Conservation (phyloP, 371 early-diverging fungal genomes). For the Choanephora cucurbitarum region DNA sequence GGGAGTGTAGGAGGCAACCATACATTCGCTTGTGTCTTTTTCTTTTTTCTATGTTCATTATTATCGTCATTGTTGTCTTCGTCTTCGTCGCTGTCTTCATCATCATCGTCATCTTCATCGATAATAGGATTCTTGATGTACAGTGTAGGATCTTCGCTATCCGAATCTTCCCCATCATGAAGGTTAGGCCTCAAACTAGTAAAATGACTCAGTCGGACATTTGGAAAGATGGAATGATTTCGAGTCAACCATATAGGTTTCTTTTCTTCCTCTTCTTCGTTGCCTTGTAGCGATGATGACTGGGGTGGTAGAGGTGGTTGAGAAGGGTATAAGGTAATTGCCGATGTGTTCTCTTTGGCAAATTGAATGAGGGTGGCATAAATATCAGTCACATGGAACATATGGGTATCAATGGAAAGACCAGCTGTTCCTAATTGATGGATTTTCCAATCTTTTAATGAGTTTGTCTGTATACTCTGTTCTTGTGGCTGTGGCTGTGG, state of each 20-base stretch:
- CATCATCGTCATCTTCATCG: slow-evolving; percentile 1
- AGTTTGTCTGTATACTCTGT: slow-evolving; percentile 20
- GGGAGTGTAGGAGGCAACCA: slow-evolving; percentile 11
- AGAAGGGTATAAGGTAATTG: slow-evolving; percentile 21
- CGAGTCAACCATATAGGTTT: slow-evolving; percentile 36
- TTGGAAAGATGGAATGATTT: slow-evolving; percentile 42
- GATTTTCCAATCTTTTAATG: slow-evolving; percentile 28
- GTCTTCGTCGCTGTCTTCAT: slow-evolving; percentile 9
- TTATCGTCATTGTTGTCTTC: slow-evolving; percentile 6
- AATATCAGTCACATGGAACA: slow-evolving; percentile 42
- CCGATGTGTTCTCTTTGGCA: slow-evolving; percentile 39
- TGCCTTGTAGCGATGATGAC: neutral
- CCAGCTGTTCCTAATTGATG: slow-evolving; percentile 20
- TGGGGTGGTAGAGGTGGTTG: too few species aligned
- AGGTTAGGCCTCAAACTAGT: slow-evolving; percentile 37
- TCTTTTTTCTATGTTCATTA: neutral
- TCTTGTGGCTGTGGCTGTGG: slow-evolving; percentile 3
- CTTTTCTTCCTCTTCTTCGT: slow-evolving; percentile 1
- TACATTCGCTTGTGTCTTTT: neutral
- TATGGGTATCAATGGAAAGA: slow-evolving; percentile 46
- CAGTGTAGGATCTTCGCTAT: slow-evolving; percentile 4
- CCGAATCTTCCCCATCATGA: slow-evolving; percentile 12
- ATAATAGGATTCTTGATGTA: neutral
- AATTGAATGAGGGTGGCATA: slow-evolving; percentile 41
- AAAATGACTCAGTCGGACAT: slow-evolving; percentile 44